Evolutionary conservation across 148 eudicot genomes (phyloP), one percentile per base, ranked within the genome.

Genomic region (Fallopia convolvulus): DNA sequence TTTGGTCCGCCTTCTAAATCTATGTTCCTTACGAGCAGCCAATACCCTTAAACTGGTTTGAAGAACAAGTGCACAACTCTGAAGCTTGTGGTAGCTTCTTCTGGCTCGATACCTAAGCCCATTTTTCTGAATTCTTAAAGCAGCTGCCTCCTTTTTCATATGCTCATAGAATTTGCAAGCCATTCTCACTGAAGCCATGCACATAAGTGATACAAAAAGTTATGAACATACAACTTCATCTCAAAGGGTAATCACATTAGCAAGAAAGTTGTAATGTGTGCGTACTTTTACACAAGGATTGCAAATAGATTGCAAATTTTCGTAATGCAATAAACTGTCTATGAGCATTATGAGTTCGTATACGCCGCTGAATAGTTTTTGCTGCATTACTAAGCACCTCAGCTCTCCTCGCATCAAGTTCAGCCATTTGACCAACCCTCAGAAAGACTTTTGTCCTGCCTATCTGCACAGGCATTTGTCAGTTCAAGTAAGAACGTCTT

Each of bases 341-440:
- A 61, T 89, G 97, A 88, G 97, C 90, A 85, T 81, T 82, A 86
- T 93, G 85, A 79, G 97, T 91, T 79, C 91, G 87, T 78, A 84
- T 80, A 20, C 97, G 89, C 78, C 92, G 80, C 81, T 96, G 99
- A 77, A 96, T 91, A 40, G 79, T 77, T 84, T 87, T 93, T 53
- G 99, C 99, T 70, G 99, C 99, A 83, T 70, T 73, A 72, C 83
- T 83, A 53, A 96, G 97, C 58, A 96, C 95, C 83, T 91, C 98
- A 33, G 97, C 79, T 84, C 99, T 87, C 61, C 91, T 83, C 75
- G 94, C 97, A 89, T 96, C 98, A 74, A 96, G 84, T 83, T 96
- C 99, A 40, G 99, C 99, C 99, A 96, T 96, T 86, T 96, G 98
- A 80, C 99, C 99, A 76, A 97, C 99, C 87, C 99, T 86, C 63